Evolutionary conservation across 805 yeast genomes (phyloP).

Genomic region (Helenozyma baotianmanensis): DNA sequence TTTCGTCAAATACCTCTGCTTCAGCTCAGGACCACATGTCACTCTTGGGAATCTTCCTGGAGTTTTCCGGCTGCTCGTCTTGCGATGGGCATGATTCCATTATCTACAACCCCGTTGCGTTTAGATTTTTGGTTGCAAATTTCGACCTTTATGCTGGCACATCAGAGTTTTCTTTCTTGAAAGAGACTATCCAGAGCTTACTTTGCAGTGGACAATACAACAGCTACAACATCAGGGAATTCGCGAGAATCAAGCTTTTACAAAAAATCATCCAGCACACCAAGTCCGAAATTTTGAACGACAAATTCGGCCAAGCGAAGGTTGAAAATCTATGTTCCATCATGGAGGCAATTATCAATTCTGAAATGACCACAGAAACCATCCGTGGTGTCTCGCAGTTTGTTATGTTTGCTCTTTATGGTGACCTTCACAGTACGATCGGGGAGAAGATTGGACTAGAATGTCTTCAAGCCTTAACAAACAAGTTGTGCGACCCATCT

Average conservation of each 20-base stretch:
- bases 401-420: conserved; percentile 49
- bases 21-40: too few relatives aligned
- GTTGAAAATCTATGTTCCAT: conserved; percentile 17
- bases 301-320: conserved; percentile 7
- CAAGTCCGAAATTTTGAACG: conserved; percentile 24
- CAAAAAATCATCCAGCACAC: conserved; percentile 47
- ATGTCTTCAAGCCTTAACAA: conserved; percentile 29
- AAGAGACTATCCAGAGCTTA: conserved; percentile 57
- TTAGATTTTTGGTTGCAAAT: conserved; percentile 45
- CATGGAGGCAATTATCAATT: conserved; percentile 18
- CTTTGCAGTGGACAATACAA: conserved; percentile 48
- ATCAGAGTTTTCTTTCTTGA: conserved; percentile 46
- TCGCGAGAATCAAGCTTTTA: conserved; percentile 49
- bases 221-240: conserved; percentile 46
- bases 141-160: conserved; percentile 61
- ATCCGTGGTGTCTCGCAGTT: conserved; percentile 45
- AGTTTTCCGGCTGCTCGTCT: too few relatives aligned
- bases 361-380: conserved; percentile 50
- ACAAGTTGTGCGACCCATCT: conserved; percentile 36
- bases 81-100: conserved; percentile 13
- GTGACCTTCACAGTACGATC: conserved; percentile 24
- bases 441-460: conserved; percentile 32
- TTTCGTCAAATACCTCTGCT: too few relatives aligned
- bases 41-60: too few relatives aligned
- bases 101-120: conserved; percentile 52